Evolutionary conservation across 805 yeast genomes (phyloP).

Genomic region (Candida tibetensis): DNA sequence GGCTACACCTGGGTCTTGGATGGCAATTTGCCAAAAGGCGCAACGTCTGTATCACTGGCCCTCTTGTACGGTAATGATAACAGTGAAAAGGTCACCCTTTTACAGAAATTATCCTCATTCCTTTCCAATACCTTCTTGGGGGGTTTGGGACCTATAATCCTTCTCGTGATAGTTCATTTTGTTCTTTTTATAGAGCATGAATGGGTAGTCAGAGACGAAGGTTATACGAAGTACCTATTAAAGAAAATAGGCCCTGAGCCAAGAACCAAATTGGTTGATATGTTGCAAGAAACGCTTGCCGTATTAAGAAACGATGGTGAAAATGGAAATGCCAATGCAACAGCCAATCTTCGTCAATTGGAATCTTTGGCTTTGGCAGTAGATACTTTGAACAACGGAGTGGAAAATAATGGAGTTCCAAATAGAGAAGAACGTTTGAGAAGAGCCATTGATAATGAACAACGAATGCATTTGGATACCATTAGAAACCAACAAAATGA

Average conservation of each 20-base stretch:
- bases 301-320: conserved; percentile 23
- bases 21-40: conserved; percentile 44
- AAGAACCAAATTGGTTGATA: conserved; percentile 37
- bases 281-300: conserved; percentile 31
- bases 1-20: conserved; percentile 56
- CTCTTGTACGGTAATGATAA: conserved; percentile 40
- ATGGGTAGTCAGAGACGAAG: conserved; percentile 69
- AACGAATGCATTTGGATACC: neutral
- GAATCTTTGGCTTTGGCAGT: conserved; percentile 28
- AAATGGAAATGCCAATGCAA: conserved; percentile 22
- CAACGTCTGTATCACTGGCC: conserved; percentile 27
- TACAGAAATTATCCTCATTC: conserved; percentile 11
- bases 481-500: neutral
- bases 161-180: conserved; percentile 40
- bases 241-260: conserved; percentile 60
- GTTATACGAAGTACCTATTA: conserved; percentile 55
- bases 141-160: conserved; percentile 39
- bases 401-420: conserved; percentile 6
- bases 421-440: conserved; percentile 18
- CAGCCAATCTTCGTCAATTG: conserved; percentile 16
- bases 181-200: conserved; percentile 61
- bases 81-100: conserved; percentile 4
- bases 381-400: conserved; percentile 20
- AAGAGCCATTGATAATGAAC: conserved; percentile 19
- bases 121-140: conserved; percentile 32